Evolutionary conservation across 2,329 filamentous ascomycete species (phyloP).

Genomic region (Huntiella omanensis): DNA sequence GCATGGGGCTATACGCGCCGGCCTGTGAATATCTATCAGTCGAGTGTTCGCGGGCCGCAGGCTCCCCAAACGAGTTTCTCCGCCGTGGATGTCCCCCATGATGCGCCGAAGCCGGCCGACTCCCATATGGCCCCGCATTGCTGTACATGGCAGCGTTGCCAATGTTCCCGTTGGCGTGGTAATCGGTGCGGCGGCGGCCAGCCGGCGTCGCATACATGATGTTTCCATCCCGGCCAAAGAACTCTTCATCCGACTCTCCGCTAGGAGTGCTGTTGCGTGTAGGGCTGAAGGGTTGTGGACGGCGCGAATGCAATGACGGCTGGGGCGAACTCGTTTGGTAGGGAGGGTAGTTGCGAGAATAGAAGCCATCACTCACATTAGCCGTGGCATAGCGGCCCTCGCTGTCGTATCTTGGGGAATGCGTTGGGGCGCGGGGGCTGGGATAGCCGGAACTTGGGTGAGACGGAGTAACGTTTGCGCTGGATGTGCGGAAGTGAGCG

Average conservation of each 20-base stretch:
- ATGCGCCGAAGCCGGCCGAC: background rate
- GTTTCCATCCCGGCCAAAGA: constrained; percentile 7
- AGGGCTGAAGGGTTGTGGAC: constrained; percentile 34
- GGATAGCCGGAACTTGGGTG: constrained; percentile 8
- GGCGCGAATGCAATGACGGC: constrained; percentile 30
- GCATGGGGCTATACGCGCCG: constrained; percentile 9
- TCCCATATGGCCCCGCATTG: background rate
- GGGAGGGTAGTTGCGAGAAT: constrained; percentile 28
- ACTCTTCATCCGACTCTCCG: constrained; percentile 46
- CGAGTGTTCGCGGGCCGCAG: constrained; percentile 7
- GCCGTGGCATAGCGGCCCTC: constrained; percentile 43
- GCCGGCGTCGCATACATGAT: constrained; percentile 5
- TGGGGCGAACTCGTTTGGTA: constrained; percentile 23
- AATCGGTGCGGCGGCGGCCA: constrained; percentile 7
- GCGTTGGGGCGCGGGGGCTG: constrained; percentile 29
- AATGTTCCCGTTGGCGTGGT: constrained; percentile 1
- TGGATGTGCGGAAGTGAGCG: constrained; percentile 11
- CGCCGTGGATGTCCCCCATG: constrained; percentile 2
- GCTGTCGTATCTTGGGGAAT: constrained; percentile 44
- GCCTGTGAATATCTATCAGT: constrained; percentile 12
- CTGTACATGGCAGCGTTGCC: background rate
- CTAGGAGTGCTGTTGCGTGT: constrained; percentile 37
- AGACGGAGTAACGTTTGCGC: constrained; percentile 4
- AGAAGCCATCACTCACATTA: constrained; percentile 41
- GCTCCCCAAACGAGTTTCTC: constrained; percentile 10